These are phyloP conservation scores for Ascochyta pisi DNA, from an alignment of 2,329 filamentous ascomycete genomes.

Conservation along the genomic window DNA sequence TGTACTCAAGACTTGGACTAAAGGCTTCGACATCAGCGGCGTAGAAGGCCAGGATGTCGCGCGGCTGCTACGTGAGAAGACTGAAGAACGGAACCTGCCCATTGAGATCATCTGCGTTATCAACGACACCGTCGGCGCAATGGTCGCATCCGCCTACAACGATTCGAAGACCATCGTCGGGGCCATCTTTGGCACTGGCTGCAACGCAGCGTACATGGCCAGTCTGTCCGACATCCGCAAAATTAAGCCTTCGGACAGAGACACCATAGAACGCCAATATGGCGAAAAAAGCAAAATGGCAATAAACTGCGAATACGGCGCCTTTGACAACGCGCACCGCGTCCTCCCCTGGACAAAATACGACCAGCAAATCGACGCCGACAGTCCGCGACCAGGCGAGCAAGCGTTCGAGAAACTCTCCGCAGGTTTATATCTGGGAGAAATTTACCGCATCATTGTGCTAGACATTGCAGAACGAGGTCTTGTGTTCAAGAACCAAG, in stretches of 20 bases:
- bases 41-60: slow-evolving; percentile 92
- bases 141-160: slow-evolving; percentile 89
- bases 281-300: slow-evolving; percentile 64
- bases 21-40: slow-evolving; percentile 92
- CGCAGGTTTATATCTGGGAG: slow-evolving; percentile 55
- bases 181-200: slow-evolving; percentile 92
- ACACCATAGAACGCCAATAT: slow-evolving; percentile 2
- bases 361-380: slow-evolving; percentile 53
- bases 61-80: slow-evolving; percentile 81
- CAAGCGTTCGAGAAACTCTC: slow-evolving; percentile 57
- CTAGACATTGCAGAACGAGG: slow-evolving; percentile 68
- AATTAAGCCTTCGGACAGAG: slow-evolving; percentile 52
- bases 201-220: slow-evolving; percentile 95
- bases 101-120: slow-evolving; percentile 86
- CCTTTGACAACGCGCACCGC: slow-evolving; percentile 92
- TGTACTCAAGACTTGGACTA: slow-evolving; percentile 93
- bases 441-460: slow-evolving; percentile 55
- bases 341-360: slow-evolving; percentile 83
- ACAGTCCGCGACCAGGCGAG: slow-evolving; percentile 54
- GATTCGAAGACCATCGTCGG: slow-evolving; percentile 85
- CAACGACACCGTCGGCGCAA: slow-evolving; percentile 91
- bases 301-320: slow-evolving; percentile 98
- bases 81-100: slow-evolving; percentile 76
- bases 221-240: slow-evolving; percentile 82
- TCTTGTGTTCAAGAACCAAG: slow-evolving; percentile 79